These are phyloP conservation scores for Colletotrichum zoysiae DNA, from an alignment of 2,329 filamentous ascomycete genomes.

Conservation along the genomic window DNA sequence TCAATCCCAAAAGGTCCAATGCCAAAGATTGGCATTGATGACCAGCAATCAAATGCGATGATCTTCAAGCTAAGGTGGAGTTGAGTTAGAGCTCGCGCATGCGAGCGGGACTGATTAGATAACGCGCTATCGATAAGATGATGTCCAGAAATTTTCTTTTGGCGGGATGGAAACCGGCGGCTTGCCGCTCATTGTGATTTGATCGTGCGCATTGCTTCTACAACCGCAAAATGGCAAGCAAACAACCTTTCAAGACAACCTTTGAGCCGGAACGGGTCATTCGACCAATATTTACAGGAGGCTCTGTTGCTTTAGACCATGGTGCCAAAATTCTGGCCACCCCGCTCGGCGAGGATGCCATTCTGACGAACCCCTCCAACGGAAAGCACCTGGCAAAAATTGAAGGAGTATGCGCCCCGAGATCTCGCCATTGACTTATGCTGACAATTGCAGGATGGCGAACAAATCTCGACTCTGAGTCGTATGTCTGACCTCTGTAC, in stretches of 20 bases:
- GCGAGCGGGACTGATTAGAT: constrained; percentile 28
- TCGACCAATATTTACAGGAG: constrained; percentile 94
- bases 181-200: constrained; percentile 24
- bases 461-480: constrained; percentile 75
- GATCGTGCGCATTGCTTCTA: constrained; percentile 19
- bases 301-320: constrained; percentile 85
- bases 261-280: constrained; percentile 88
- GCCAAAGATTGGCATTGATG: neutral
- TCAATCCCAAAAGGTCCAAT: neutral
- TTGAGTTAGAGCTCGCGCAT: constrained; percentile 20
- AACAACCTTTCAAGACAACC: constrained; percentile 81
- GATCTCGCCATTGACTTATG: constrained; percentile 33
- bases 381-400: constrained; percentile 86
- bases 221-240: constrained; percentile 66
- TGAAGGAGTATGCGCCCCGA: constrained; percentile 75
- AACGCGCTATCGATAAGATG: constrained; percentile 33
- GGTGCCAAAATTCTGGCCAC: constrained; percentile 87
- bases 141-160: constrained; percentile 16
- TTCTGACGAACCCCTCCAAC: constrained; percentile 86
- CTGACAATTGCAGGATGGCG: constrained; percentile 73
- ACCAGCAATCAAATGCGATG: neutral
- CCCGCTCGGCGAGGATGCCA: constrained; percentile 89
- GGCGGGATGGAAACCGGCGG: constrained; percentile 18
- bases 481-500: constrained; percentile 22
- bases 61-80: constrained; percentile 24